Base-by-base conservation (phyloP, 805 yeast genomes). In the Schwanniomyces occidentalis region DNA sequence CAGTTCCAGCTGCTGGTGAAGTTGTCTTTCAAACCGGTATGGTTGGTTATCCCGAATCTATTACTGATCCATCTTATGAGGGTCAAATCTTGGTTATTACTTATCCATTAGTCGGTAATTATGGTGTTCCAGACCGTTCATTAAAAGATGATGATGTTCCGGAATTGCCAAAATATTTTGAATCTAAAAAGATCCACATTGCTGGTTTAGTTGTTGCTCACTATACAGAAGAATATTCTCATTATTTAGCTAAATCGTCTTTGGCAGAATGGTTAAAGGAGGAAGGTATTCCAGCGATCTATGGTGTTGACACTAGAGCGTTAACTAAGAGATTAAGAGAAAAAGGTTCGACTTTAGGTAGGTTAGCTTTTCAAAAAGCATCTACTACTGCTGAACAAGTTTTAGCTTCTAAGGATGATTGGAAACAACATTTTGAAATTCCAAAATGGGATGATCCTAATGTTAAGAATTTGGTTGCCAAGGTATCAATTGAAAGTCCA, bases 11-110 rank as follows among this genome's bases (percentile, higher is more conserved):
- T 38, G 95, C 98, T 38, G 99, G 99, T 76, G 99, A 93, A 71
- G 79, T 95, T 53, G 99, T 93, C 42, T 93, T 93, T 80, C 98
- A 95, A 69, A 93, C 99, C 45, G 98, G 99, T 73, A 90, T 93
- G 96, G 98, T 93, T 51, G 99, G 99, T 44, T 93, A 93, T 63
- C 99, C 98, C 26, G 99, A 93, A 67, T 82, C 97, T 34, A 79
- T 93, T 63, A 89, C 99, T 25, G 99, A 93, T 67, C 99, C 99
- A 42, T 93, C 98, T 28, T 93, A 93, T 66, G 90, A 86, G 58
- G 99, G 99, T 45, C 99, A 93, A 69, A 91, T 93, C 56, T 71
- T 93, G 61, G 97, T 93, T 45, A 85, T 93, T 65, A 93, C 99
- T 35, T 93, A 82, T 64, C 99, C 99, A 17, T 74, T 93, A 52